A percentile compares a stretch with the other conserved stretches of the same genome.
Conservation (phyloP, 225 moss, liverwort and hornwort genomes). For the Sphagnum tenellum region DNA sequence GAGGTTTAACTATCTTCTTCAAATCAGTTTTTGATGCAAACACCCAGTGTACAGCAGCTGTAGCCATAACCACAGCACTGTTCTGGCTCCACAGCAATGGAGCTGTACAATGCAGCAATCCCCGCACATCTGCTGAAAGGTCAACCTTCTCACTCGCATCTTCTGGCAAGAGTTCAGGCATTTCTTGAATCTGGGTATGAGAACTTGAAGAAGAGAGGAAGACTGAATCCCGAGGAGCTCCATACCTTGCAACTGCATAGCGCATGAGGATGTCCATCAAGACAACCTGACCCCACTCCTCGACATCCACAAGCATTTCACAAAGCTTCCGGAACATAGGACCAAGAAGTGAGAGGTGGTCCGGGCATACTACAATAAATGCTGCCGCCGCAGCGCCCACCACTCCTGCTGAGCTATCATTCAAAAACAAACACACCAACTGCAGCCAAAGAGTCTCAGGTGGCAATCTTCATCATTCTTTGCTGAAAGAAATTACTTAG, state of each 20-base stretch:
- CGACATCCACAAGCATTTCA: conserved; percentile 79
- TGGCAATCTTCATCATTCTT: neutral
- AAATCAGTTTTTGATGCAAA: conserved; percentile 53
- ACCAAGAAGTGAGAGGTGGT: conserved; percentile 65
- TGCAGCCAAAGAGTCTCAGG: conserved; percentile 37
- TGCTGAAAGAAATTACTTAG: neutral
- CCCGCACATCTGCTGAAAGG: conserved; percentile 39
- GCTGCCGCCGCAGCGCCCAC: conserved; percentile 96
- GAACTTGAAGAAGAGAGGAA: conserved; percentile 11
- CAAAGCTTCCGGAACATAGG: conserved; percentile 63
- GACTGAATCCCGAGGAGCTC: conserved; percentile 23
- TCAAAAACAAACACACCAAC: conserved; percentile 78
- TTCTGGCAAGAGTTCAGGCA: conserved; percentile 21
- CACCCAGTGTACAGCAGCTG: conserved; percentile 77
- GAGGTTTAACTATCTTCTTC: conserved; percentile 69
- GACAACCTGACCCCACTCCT: conserved; percentile 98
- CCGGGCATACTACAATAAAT: conserved; percentile 82
- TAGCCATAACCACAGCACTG: conserved; percentile 92
- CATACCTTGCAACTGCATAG: conserved; percentile 70
- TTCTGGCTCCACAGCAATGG: conserved; percentile 70
- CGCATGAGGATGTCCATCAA: conserved; percentile 88
- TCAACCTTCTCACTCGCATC: conserved; percentile 20
- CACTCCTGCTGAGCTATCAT: conserved; percentile 83
- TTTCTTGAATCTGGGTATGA: conserved; percentile 19
- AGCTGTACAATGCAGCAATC: conserved; percentile 62